Evolutionary conservation across 140 eudicot species (phyloP).

Genomic region (Erigeron philadelphicus): DNA sequence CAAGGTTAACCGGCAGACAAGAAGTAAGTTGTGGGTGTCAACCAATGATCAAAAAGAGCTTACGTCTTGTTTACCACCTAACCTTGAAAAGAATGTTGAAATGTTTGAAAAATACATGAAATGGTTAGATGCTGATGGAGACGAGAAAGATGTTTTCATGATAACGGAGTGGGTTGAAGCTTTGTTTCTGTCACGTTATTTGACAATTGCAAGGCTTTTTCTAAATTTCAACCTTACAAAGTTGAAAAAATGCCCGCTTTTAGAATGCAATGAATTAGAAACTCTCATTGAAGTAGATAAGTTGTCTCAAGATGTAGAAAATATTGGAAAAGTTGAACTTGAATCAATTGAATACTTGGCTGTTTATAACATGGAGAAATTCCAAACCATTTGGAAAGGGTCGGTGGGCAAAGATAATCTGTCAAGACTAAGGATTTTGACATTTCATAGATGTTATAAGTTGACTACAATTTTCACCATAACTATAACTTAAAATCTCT

Average conservation of each 20-base stretch:
- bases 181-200: slow-evolving; percentile 23
- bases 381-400: slow-evolving; percentile 25
- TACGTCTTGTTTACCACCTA: slow-evolving; percentile 21
- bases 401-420: slow-evolving; percentile 5
- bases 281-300: slow-evolving; percentile 22
- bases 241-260: slow-evolving; percentile 19
- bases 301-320: no score
- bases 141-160: background rate
- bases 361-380: slow-evolving; percentile 18
- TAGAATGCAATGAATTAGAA: slow-evolving; percentile 26
- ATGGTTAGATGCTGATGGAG: slow-evolving; percentile 19
- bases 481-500: slow-evolving; percentile 3
- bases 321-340: no score
- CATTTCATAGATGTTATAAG: slow-evolving; percentile 15
- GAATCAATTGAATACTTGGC: slow-evolving; percentile 18
- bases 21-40: no score
- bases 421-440: slow-evolving; percentile 10
- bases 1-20: no score
- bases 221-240: background rate
- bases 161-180: slow-evolving; percentile 13
- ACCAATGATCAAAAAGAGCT: no score
- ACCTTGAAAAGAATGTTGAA: slow-evolving; percentile 15
- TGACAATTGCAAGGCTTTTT: slow-evolving; percentile 14
- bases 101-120: slow-evolving; percentile 9
- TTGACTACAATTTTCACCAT: slow-evolving; percentile 22